Conservation (phyloP, 345 rosid genomes). For the Eucalyptus marginata region DNA sequence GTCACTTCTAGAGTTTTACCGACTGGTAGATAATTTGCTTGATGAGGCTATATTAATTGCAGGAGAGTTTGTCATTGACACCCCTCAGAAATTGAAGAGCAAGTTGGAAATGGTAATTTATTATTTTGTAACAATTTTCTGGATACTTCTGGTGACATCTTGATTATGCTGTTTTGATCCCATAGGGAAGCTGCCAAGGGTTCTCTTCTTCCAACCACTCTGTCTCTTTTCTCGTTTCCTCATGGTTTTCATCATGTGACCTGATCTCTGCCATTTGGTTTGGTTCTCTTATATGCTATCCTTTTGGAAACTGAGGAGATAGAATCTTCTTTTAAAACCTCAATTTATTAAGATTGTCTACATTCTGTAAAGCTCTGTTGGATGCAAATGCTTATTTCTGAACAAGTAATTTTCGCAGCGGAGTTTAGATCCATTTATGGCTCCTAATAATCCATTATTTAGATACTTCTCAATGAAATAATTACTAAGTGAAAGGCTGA, state of each 20-base stretch:
- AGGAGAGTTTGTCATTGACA: conserved; percentile 85
- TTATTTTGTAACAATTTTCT: not conserved
- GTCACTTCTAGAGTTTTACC: not conserved
- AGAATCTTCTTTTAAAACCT: not conserved
- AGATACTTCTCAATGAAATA: not conserved
- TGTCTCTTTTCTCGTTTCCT: not conserved
- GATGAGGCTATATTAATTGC: conserved; percentile 13
- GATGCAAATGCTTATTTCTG: not conserved
- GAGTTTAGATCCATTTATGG: not conserved
- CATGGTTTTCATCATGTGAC: not conserved
- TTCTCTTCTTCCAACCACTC: not conserved
- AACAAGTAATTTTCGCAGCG: not conserved
- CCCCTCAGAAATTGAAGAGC: conserved; percentile 69
- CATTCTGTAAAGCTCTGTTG: not conserved
- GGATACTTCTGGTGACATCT: not conserved
- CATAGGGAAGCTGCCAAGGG: not conserved
- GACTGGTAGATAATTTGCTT: not conserved
- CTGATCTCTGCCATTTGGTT: not conserved
- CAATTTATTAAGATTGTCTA: not conserved
- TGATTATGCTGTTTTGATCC: not conserved
- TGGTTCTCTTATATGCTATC: not conserved
- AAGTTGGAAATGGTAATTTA: conserved; percentile 75
- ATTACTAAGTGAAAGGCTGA: not conserved
- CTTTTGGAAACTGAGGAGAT: not conserved
- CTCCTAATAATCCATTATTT: not conserved